A percentile compares a stretch with the other conserved stretches of the same genome.
phyloP scores from a whole-genome alignment of 1,284 basidiomycete genomes.

The Ustilago loliicola region DNA sequence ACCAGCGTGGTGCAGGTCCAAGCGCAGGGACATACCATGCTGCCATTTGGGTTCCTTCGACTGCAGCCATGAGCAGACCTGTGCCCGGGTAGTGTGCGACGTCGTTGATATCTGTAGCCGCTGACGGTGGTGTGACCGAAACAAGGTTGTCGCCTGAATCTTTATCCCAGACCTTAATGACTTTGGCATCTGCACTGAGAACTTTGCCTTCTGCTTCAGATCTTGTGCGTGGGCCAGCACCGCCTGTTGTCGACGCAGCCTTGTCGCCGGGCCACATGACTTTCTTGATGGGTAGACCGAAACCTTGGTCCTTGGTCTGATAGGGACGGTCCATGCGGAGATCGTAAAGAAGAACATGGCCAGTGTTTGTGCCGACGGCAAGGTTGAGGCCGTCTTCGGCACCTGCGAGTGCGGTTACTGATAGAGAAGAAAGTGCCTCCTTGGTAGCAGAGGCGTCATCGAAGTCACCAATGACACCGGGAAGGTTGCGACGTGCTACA shows the following conservation, averaged over 20 bases:
- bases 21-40: conserved; percentile 87
- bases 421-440: conserved; percentile 72
- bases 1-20: conserved; percentile 96
- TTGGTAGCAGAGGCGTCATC: conserved; percentile 63
- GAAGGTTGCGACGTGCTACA: conserved; percentile 70
- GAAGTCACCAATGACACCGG: conserved; percentile 56
- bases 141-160: conserved; percentile 82
- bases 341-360: conserved; percentile 94
- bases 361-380: conserved; percentile 93
- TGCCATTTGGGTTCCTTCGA: conserved; percentile 68
- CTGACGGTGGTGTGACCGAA: conserved; percentile 88
- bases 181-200: conserved; percentile 67
- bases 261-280: conserved; percentile 86
- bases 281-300: conserved; percentile 89
- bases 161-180: conserved; percentile 77
- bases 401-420: conserved; percentile 82
- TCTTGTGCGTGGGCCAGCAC: conserved; percentile 80
- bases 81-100: conserved; percentile 68
- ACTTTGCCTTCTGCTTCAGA: conserved; percentile 65
- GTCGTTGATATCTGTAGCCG: conserved; percentile 79
- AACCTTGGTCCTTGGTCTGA: conserved; percentile 95
- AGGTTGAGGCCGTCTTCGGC: conserved; percentile 90
- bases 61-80: conserved; percentile 66
- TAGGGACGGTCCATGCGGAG: conserved; percentile 86
- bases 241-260: conserved; percentile 72